Base-by-base conservation (phyloP, 176 grass and related monocot genomes). In the Eleusine indica region DNA sequence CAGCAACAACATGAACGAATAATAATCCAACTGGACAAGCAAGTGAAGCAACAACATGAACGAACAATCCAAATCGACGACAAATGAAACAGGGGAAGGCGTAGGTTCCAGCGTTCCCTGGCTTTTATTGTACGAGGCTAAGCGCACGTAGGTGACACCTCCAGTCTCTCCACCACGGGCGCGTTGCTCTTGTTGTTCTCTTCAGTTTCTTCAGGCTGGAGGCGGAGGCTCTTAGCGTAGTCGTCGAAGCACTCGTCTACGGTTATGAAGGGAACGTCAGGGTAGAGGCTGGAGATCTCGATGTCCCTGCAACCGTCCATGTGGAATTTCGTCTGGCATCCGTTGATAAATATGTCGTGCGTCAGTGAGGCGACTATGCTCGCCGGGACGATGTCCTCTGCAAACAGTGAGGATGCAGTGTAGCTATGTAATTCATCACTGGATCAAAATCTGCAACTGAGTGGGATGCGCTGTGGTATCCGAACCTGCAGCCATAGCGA, bases 321-420 rank as follows among this genome's bases (percentile, higher is more conserved):
- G 11, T 37, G 2, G 60, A 87, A 96, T 48, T 85, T 90, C 2
- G 73, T 86, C 85, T 96, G 93, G 80, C 90, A 96, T 4, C 93
- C 93, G 37, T 89, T 92, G 42, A 96, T 96, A 70, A 96, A 96
- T 64, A 96, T 96, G 88, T 96, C 93, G 39, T 92, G 93, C 56
- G 90, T 96, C n/a, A 96, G 74, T 1, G 93, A 86, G 4, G 93
- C 93, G 22, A 96, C 93, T 4, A 92, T 87, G 88, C 90, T 96
- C 44, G n/a, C 64, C n/a, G 93, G 93, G 52, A 92, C 61, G 35
- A 78, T 25, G 68, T 91, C 86, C 56, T 89, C 93, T 95, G 88
- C 79, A 74, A 70, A 57, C 68, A 7, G 87, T 87, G 40, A 64
- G 28, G 12, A 53, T n/a, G 35, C 18, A 65, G 8, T 1, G 2